Conservation (phyloP, 768 basidiomycete genomes). For the Paxillus involutus region DNA sequence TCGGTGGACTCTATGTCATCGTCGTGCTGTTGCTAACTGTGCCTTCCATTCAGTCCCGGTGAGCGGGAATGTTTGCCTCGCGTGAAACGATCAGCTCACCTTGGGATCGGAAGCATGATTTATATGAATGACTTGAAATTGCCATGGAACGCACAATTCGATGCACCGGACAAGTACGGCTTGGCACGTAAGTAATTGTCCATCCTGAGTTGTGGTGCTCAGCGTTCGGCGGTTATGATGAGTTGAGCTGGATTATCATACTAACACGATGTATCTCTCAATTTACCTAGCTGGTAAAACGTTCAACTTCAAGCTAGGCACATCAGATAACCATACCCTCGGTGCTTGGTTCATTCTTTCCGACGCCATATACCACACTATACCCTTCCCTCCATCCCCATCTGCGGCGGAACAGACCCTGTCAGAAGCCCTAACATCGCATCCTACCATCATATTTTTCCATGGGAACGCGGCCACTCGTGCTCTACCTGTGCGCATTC, state of each 20-base stretch:
- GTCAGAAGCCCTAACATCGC: constrained; percentile 48
- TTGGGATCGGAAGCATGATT: constrained; percentile 38
- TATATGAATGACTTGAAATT: constrained; percentile 69
- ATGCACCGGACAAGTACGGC: constrained; percentile 74
- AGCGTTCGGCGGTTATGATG: not conserved
- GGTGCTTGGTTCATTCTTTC: constrained; percentile 88
- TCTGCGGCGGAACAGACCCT: constrained; percentile 43
- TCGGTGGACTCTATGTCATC: constrained; percentile 53
- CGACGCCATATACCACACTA: constrained; percentile 57
- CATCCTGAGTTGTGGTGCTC: not conserved
- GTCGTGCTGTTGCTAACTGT: constrained; percentile 54
- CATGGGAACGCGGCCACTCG: constrained; percentile 91
- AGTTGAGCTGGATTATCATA: not conserved
- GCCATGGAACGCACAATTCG: constrained; percentile 64
- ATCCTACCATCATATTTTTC: constrained; percentile 85
- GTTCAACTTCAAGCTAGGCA: constrained; percentile 65
- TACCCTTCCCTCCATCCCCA: constrained; percentile 39
- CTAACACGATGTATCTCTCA: not conserved
- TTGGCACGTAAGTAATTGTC: constrained; percentile 64
- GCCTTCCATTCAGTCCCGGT: constrained; percentile 73
- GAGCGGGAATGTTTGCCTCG: constrained; percentile 30
- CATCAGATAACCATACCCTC: constrained; percentile 73
- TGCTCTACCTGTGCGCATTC: constrained; percentile 64
- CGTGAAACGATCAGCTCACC: constrained; percentile 15
- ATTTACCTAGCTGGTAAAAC: constrained; percentile 67